Evolutionary conservation across 2,329 filamentous ascomycete genomes (phyloP), one percentile per base, ranked within the genome.

Genomic region (Periconia digitata): DNA sequence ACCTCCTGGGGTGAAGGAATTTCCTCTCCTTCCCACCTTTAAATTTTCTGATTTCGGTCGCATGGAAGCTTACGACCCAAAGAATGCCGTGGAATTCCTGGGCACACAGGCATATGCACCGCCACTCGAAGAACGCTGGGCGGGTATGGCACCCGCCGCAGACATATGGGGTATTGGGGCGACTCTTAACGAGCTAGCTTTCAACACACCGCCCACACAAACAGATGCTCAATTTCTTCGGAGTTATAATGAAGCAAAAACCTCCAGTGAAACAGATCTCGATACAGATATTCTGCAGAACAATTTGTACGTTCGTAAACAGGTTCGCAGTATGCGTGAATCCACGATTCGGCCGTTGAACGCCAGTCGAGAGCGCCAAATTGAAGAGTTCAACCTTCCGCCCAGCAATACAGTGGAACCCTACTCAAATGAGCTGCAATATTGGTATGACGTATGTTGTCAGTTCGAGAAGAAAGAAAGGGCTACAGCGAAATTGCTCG

Each of bases 81-180:
- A 1, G 17, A 43, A 22, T 6, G 2, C 10, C 17, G 3, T 22
- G n/a, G 3, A 8, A 0, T 62, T 44, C 24, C 8, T 27, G 1
- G 58, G 61, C 5, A 67, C 64, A 1, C 46, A 43, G 6, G 59
- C 62, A 22, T 67, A 48, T 34, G 55, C 50, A 8, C 60, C 62
- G 8, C 58, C 58, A 1, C 12, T n/a, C 5, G 5, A 3, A 1
- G 44, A 53, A 22, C 43, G 39, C 3, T 3, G 13, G 12, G 7
- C 1, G 1, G 17, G 20, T 7, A 2, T 55, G 1, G 49, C 47
- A 2, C 57, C 62, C 3, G 51, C 55, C 6, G 47, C 38, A 3
- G 59, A 67, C 44, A 56, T 66, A 0, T 67, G 50, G 49, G 24
- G 47, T n/a, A 53, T 67, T 3, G 62, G 60, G n/a, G 53, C 54